Percentiles rank a stretch among this genome's conserved stretches.
Evolutionary conservation across 1,139 yeast genomes (phyloP).

Genomic region (Saccharomycopsis hybrid): DNA sequence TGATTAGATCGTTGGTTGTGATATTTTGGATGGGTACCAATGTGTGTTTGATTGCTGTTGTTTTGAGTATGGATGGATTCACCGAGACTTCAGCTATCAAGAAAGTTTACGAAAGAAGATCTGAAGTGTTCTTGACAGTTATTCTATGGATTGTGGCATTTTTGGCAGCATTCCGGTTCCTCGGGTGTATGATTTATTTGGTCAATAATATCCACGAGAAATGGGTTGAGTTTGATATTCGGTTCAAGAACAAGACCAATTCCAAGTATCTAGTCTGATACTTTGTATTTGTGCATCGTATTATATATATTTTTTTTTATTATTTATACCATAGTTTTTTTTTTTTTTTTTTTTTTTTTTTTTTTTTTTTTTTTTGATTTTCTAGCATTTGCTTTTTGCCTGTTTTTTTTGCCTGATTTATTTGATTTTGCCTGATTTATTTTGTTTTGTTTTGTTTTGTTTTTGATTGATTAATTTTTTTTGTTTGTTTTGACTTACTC

Average conservation of each 20-base stretch:
- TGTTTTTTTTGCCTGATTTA: too few species aligned
- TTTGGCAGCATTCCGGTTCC: slow-evolving; percentile 65
- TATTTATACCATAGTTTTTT: too few species aligned
- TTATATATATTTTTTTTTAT: too few species aligned
- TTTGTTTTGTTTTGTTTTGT: too few species aligned
- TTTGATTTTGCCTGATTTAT: too few species aligned
- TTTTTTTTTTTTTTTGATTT: too few species aligned
- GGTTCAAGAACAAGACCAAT: not conserved
- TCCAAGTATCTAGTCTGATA: not conserved
- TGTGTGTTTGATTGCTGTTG: slow-evolving; percentile 62
- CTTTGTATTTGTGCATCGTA: too few species aligned
- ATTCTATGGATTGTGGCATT: slow-evolving; percentile 78
- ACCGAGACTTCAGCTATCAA: slow-evolving; percentile 27
- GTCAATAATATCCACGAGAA: slow-evolving; percentile 23
- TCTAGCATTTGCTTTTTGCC: too few species aligned
- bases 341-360: too few species aligned
- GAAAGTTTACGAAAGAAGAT: slow-evolving; percentile 32
- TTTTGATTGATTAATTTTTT: too few species aligned
- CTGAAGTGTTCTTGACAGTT: slow-evolving; percentile 58
- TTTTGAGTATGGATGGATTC: slow-evolving; percentile 56
- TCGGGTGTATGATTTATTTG: slow-evolving; percentile 63
- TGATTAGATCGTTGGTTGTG: slow-evolving; percentile 72
- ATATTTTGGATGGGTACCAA: slow-evolving; percentile 75
- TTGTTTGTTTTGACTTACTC: too few species aligned
- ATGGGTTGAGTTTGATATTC: not conserved